Percentiles rank a stretch among this genome's conserved stretches.
phyloP scores from a whole-genome alignment of 139 green algal genomes.

The Chlamydomonas asymmetrica region DNA sequence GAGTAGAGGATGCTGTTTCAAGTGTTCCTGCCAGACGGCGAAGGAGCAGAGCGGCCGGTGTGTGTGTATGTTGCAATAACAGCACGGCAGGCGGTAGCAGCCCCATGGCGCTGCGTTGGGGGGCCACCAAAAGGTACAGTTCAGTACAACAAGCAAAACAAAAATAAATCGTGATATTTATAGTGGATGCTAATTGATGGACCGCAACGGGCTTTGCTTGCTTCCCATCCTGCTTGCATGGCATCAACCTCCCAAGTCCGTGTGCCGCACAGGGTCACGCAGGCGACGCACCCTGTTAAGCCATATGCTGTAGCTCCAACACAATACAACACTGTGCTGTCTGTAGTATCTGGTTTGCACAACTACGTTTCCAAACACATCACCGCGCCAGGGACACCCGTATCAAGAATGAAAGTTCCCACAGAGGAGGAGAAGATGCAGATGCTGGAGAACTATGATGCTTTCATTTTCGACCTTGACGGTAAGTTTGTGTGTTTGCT shows the following conservation, averaged over 20 bases:
- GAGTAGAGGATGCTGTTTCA: too few species aligned
- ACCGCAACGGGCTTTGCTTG: too few species aligned
- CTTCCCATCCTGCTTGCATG: background rate
- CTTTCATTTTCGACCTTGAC: constrained; percentile 48
- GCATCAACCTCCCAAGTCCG: background rate
- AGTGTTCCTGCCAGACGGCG: background rate
- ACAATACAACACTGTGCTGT: background rate
- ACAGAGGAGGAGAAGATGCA: constrained; percentile 28
- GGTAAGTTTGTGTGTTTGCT: constrained; percentile 18
- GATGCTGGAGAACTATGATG: constrained; percentile 36
- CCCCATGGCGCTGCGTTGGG: too few species aligned
- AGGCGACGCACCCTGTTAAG: background rate
- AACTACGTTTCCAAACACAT: background rate
- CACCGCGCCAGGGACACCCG: background rate
- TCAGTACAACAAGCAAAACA: too few species aligned
- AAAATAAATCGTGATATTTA: too few species aligned
- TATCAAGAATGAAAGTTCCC: background rate
- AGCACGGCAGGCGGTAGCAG: background rate
- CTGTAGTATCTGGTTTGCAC: background rate
- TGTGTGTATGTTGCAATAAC: background rate
- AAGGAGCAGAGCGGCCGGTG: background rate
- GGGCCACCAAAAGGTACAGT: too few species aligned
- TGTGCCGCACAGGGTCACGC: background rate
- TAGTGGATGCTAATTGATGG: too few species aligned
- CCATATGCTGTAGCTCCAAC: background rate